Conservation (phyloP, 2,329 filamentous ascomycete genomes). For the Phialocephala sp. region DNA sequence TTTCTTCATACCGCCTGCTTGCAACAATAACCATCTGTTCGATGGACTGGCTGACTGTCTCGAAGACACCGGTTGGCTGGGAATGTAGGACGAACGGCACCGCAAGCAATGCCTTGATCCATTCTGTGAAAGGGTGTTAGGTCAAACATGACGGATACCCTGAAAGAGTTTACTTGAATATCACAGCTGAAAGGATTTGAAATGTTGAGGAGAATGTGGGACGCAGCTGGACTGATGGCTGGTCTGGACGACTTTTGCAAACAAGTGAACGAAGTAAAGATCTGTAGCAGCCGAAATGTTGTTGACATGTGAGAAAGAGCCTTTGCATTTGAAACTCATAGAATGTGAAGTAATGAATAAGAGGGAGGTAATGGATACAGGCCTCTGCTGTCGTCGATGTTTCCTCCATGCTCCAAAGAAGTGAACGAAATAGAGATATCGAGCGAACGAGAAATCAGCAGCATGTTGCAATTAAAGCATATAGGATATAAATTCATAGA, state of each 20-base stretch:
- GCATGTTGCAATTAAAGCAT: background rate
- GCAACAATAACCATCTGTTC: slow-evolving; percentile 78
- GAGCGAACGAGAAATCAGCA: background rate
- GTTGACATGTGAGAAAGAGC: too few species aligned
- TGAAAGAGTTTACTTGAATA: background rate
- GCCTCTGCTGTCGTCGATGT: too few species aligned
- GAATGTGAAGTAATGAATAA: too few species aligned
- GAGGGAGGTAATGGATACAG: background rate
- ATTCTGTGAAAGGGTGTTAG: slow-evolving; percentile 61
- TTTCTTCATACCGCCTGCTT: slow-evolving; percentile 89
- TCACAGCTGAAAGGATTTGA: background rate
- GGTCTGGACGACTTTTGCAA: background rate
- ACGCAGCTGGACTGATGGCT: background rate
- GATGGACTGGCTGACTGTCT: slow-evolving; percentile 67
- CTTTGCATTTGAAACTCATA: too few species aligned
- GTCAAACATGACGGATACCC: background rate
- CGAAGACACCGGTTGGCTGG: slow-evolving; percentile 87
- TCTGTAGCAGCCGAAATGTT: too few species aligned
- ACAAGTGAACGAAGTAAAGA: too few species aligned
- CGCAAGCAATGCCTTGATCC: slow-evolving; percentile 93
- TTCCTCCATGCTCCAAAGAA: too few species aligned
- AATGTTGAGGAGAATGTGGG: background rate
- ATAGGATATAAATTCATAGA: background rate
- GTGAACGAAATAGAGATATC: background rate
- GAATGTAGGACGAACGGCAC: slow-evolving; percentile 97